Evolutionary conservation across 495 filamentous ascomycete species (phyloP), one percentile per base, ranked within the genome.

Genomic region (Hypoxylon cercidicola): DNA sequence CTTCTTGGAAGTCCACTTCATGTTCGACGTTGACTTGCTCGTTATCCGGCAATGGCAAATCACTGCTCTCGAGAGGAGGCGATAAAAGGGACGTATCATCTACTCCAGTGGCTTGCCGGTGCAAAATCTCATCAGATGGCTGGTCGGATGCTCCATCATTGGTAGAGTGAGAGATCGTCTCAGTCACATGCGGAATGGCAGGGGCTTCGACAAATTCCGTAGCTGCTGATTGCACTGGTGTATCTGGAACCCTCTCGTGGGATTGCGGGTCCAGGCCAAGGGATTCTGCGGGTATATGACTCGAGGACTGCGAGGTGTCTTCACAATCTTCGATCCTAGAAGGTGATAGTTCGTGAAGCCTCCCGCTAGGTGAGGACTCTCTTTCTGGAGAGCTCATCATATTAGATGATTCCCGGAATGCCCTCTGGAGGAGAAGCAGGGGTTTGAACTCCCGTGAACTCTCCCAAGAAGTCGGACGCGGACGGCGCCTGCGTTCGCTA

Each of bases 381-480:
- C 64, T 68, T 9, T 72, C 59, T 16, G 58, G 54, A 34, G 66
- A 65, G 45, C 52, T 64, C 21, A 62, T 34, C 32, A 47, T 43
- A 15, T 58, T 50, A 16, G 41, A 34, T 13, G 61, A 50, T 37
- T 62, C 66, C 19, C 69, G 64, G 2, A 68, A 53, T 9, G 55
- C 53, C 13, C 66, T 75, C 39, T 78, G 79, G 48, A 85, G 81
- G 8, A 84, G 69, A 13, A 86, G 76, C 8, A 86, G 60, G 20
- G 84, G 84, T 68, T 78, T 80, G 57, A 81, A 79, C 56, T 80
- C 81, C 39, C 76, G 78, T 12, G 73, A 71, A 47, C 68, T 77
- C 41, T 84, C 82, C 82, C 82, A 85, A 8, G 78, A 82, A 13
- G 65, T 84, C 0, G 83, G 83, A 0, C 82, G 73, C 16, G 74